phyloP scores from a whole-genome alignment of 306 rosid genomes.

The Vigna mungo region DNA sequence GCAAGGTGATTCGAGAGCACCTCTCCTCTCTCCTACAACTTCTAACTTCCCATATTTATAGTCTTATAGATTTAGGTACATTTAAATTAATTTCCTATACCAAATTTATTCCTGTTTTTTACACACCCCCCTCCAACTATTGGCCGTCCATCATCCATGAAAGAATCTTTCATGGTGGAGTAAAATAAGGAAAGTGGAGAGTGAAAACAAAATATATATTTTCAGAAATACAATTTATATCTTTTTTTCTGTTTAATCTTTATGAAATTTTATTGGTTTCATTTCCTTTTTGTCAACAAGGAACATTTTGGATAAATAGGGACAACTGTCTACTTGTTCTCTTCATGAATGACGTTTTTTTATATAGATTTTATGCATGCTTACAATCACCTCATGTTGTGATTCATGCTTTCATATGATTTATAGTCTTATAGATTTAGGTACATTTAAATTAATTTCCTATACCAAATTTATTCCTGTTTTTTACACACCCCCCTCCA shows the following conservation, averaged over 20 bases:
- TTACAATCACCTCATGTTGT: background rate
- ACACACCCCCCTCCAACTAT: background rate
- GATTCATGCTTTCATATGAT: background rate
- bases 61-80: background rate
- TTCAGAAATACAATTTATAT: background rate
- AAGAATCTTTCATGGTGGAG: background rate
- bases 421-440: background rate
- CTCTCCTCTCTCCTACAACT: background rate
- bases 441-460: background rate
- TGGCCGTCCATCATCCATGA: background rate
- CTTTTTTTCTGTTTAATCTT: background rate
- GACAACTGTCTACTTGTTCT: background rate
- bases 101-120: background rate
- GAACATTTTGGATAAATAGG: background rate
- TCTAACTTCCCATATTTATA: background rate
- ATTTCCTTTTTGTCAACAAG: background rate
- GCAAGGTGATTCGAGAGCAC: background rate
- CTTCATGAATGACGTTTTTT: background rate
- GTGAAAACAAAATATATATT: background rate
- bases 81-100: background rate
- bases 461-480: background rate
- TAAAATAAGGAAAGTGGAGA: background rate
- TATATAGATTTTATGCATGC: background rate
- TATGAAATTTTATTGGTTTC: background rate
- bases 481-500: background rate